Evolutionary conservation across 1,284 basidiomycete genomes (phyloP).

Genomic region (Apiotrichum veenhuisii): DNA sequence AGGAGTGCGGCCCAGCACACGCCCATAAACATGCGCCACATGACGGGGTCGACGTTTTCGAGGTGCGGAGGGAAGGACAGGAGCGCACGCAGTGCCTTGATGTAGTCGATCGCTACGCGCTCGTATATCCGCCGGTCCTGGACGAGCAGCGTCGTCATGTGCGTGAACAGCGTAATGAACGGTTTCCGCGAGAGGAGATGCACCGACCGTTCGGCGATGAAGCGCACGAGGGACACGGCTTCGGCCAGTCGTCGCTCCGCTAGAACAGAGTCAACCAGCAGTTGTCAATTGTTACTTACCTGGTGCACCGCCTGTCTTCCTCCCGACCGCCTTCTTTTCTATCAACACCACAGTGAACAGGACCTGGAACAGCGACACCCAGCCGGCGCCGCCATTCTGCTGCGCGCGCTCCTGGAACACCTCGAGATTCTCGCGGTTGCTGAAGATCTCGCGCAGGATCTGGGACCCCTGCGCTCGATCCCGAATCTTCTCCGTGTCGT

Average conservation of each 20-base stretch:
- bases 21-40: conserved; percentile 67
- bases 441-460: conserved; percentile 60
- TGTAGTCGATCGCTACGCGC: conserved; percentile 71
- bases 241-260: conserved; percentile 5
- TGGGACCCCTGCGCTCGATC: conserved; percentile 66
- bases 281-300: conserved; percentile 21
- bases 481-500: conserved; percentile 65
- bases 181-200: conserved; percentile 32
- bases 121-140: conserved; percentile 58
- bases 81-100: conserved; percentile 67
- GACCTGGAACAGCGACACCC: conserved; percentile 69
- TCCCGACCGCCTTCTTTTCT: conserved; percentile 57
- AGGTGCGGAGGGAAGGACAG: conserved; percentile 69
- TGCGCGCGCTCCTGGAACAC: conserved; percentile 44
- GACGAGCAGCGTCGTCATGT: conserved; percentile 64
- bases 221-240: conserved; percentile 34
- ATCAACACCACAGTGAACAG: conserved; percentile 63
- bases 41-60: conserved; percentile 63
- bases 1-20: conserved; percentile 73
- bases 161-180: conserved; percentile 55
- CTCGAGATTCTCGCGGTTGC: conserved; percentile 57
- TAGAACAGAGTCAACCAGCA: not conserved
- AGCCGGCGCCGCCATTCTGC: conserved; percentile 55
- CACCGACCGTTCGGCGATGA: conserved; percentile 37
- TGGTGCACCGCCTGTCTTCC: conserved; percentile 47